Percentiles rank a stretch among this genome's conserved stretches.
Evolutionary conservation across 371 early-diverging fungal genomes (phyloP).

Genomic region (Thermomucor indicae-seudaticae): DNA sequence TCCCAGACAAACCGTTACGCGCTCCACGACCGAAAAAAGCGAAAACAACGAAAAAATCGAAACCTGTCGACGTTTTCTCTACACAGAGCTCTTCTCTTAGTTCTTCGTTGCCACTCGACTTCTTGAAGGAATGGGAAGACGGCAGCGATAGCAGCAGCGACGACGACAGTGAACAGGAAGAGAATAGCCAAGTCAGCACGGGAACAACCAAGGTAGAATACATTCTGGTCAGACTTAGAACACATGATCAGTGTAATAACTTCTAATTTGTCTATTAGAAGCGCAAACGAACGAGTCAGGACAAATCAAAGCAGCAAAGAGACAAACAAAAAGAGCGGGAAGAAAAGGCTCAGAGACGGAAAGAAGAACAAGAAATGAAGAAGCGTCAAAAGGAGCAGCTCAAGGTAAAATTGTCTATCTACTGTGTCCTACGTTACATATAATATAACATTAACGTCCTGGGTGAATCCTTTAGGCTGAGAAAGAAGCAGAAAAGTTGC

Average conservation of each 20-base stretch:
- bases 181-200: background rate
- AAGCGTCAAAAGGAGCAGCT: constrained; percentile 13
- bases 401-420: background rate
- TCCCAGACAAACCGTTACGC: too few relatives aligned
- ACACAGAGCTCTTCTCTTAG: background rate
- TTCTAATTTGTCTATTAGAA: too few relatives aligned
- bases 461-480: constrained; percentile 19
- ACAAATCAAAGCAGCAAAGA: too few relatives aligned
- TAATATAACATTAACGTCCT: too few relatives aligned
- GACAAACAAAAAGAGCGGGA: background rate
- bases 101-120: constrained; percentile 4
- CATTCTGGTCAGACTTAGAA: background rate
- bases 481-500: constrained; percentile 43
- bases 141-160: background rate
- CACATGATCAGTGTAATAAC: background rate
- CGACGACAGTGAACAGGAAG: constrained; percentile 1
- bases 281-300: background rate
- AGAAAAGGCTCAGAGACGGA: constrained; percentile 16
- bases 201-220: constrained; percentile 1
- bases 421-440: background rate
- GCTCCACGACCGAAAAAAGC: background rate
- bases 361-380: constrained; percentile 20
- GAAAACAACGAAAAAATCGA: background rate
- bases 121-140: constrained; percentile 11
- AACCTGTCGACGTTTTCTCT: background rate